Evolutionary conservation across 345 rosid genomes (phyloP), one percentile per base, ranked within the genome.

Genomic region (Gossypium raimondii): DNA sequence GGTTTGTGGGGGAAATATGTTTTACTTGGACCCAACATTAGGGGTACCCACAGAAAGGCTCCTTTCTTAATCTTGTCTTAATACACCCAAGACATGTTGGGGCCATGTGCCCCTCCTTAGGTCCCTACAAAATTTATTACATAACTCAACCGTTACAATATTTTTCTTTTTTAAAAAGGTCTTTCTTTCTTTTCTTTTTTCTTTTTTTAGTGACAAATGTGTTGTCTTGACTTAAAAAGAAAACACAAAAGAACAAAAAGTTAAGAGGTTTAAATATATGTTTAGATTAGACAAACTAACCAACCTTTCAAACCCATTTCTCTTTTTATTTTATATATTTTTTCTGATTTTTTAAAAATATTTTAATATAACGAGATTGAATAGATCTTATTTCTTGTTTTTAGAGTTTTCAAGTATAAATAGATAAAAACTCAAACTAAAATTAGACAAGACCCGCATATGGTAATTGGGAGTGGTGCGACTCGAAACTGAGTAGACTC

Each of bases 31-130:
- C 89, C 92, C 86, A 87, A 86, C 90, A 87, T 47, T 62, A 27
- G 72, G 68, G 79, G 79, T 60, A 58, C 87, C 89, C 88, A 82
- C 86, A 3, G 73, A 44, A 67, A 66, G 76, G 14, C 83, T 20
- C 89, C 80, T 81, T 75, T 77, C 84, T 86, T 87, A 74, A 81
- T 85, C 87, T 18, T 92, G 98, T 92, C 97, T 64, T 82, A 92
- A 86, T 89, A 75, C 78, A 44, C 81, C 84, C 86, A 78, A 70
- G 86, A 87, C 98, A 94, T 81, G 76, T n/a, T 67, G 84, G 92
- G 86, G 81, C 87, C 89, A 82, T 76, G 51, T 87, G 85, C 84
- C 83, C 83, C 77, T 48, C 73, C 79, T 11, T 41, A 76, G 13
- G 84, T 75, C 81, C 82, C 84, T 73, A 52, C 82, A 14, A 1